Conservation (phyloP, 1,284 basidiomycete genomes). For the Tilletia caries region DNA sequence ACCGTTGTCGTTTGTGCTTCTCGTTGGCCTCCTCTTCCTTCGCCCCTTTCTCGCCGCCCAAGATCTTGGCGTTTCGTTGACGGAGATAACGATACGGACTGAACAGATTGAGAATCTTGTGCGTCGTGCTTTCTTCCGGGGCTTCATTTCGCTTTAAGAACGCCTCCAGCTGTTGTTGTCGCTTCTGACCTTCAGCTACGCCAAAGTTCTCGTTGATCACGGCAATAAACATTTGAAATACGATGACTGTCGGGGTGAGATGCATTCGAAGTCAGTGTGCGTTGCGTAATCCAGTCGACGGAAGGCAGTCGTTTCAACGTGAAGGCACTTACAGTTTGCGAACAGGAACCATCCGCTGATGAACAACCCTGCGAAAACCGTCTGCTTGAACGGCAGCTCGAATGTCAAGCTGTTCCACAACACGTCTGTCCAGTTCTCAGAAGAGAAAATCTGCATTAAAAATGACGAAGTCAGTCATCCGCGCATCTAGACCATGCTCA, state of each 20-base stretch:
- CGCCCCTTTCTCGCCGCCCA: conserved; percentile 20
- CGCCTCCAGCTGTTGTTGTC: conserved; percentile 70
- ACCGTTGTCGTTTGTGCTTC: conserved; percentile 26
- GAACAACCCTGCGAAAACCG: conserved; percentile 72
- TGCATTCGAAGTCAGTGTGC: background rate
- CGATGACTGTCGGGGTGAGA: conserved; percentile 64
- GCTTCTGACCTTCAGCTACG: conserved; percentile 86
- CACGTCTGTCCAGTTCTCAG: conserved; percentile 87
- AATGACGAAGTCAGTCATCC: conserved; percentile 12
- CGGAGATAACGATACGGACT: conserved; percentile 85
- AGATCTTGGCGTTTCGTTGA: conserved; percentile 57
- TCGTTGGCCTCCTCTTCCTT: conserved; percentile 16
- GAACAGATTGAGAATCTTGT: conserved; percentile 62
- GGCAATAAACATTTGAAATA: conserved; percentile 97
- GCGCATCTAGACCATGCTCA: too few species aligned
- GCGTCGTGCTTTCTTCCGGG: conserved; percentile 33
- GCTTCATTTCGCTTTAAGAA: conserved; percentile 57
- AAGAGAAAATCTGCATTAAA: conserved; percentile 72
- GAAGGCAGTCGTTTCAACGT: background rate
- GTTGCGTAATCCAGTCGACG: background rate
- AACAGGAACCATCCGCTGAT: conserved; percentile 84
- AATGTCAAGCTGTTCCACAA: conserved; percentile 70
- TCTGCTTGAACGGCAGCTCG: conserved; percentile 69
- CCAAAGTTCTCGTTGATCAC: conserved; percentile 97
- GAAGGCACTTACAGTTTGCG: conserved; percentile 70